Conservation (phyloP, 768 basidiomycete genomes). For the Tephrocybe sp. region DNA sequence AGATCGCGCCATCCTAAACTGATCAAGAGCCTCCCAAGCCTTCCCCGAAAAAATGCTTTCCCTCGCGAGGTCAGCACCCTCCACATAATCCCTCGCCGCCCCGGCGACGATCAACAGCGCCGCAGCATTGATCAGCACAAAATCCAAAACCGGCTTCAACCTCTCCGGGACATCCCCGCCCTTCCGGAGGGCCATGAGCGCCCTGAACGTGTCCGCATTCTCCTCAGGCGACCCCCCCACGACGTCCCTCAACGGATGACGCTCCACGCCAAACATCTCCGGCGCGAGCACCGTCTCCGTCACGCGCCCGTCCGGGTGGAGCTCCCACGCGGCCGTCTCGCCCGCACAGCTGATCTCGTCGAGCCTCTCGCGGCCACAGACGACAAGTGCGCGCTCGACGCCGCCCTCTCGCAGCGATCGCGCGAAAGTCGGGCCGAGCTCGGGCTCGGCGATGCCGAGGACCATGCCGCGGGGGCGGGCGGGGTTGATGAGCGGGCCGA, state of each 20-base stretch:
- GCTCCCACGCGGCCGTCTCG: slow-evolving; percentile 81
- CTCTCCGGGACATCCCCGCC: slow-evolving; percentile 52
- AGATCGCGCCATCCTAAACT: slow-evolving; percentile 50
- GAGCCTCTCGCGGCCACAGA: slow-evolving; percentile 87
- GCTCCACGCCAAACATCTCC: slow-evolving; percentile 71
- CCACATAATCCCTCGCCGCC: slow-evolving; percentile 60
- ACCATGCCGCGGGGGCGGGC: slow-evolving; percentile 86
- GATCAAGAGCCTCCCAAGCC: slow-evolving; percentile 58
- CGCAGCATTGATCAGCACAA: slow-evolving; percentile 88
- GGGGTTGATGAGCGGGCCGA: slow-evolving; percentile 94
- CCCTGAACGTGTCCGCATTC: slow-evolving; percentile 75
- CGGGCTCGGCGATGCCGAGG: slow-evolving; percentile 82
- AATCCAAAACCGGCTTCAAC: slow-evolving; percentile 71
- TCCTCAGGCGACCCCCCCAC: slow-evolving; percentile 70
- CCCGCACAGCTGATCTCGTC: slow-evolving; percentile 97
- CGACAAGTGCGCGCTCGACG: slow-evolving; percentile 84
- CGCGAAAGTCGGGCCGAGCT: slow-evolving; percentile 82
- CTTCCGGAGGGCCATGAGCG: slow-evolving; percentile 51
- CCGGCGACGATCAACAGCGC: slow-evolving; percentile 87
- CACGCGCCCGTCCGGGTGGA: slow-evolving; percentile 62
- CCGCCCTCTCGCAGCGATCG: slow-evolving; percentile 73
- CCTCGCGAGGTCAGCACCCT: slow-evolving; percentile 70
- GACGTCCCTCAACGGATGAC: slow-evolving; percentile 71
- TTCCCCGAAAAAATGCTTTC: slow-evolving; percentile 57
- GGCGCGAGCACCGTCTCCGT: slow-evolving; percentile 63